phyloP scores from a whole-genome alignment of 768 basidiomycete species.

The Panaeolus papilionaceus region DNA sequence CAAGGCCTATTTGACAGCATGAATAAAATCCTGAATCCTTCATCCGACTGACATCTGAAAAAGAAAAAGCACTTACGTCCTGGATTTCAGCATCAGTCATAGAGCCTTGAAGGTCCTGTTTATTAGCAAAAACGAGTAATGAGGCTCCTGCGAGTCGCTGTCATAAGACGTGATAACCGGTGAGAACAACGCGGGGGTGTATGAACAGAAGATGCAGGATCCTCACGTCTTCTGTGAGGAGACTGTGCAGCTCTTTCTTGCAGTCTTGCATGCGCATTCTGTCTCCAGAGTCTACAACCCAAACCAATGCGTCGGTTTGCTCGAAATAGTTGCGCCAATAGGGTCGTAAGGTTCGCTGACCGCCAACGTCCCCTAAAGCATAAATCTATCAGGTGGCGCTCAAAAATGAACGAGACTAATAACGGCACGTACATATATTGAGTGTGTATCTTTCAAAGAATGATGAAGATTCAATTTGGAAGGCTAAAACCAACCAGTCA shows the following conservation, averaged over 20 bases:
- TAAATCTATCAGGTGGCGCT: constrained; percentile 27
- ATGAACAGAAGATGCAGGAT: constrained; percentile 17
- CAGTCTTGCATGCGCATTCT: constrained; percentile 91
- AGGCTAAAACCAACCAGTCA: constrained; percentile 14
- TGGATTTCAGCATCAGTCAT: constrained; percentile 84
- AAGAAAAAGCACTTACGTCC: constrained; percentile 59
- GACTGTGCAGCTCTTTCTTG: constrained; percentile 81
- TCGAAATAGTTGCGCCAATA: constrained; percentile 99
- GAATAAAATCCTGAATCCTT: background rate
- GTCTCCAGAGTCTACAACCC: constrained; percentile 98
- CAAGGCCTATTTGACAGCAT: constrained; percentile 61
- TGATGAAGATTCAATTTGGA: constrained; percentile 14
- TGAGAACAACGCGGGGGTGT: constrained; percentile 20
- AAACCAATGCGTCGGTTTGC: constrained; percentile 96
- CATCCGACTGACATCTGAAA: background rate
- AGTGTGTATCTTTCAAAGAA: constrained; percentile 64
- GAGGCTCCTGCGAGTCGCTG: constrained; percentile 96
- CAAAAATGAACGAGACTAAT: constrained; percentile 21
- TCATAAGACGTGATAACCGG: constrained; percentile 33
- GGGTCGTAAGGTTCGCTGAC: constrained; percentile 92
- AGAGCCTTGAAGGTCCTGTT: constrained; percentile 92
- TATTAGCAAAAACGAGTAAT: constrained; percentile 95
- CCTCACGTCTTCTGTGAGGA: constrained; percentile 92
- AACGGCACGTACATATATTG: constrained; percentile 69
- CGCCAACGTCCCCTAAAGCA: constrained; percentile 93